A percentile compares a stretch with the other conserved stretches of the same genome.
These are phyloP conservation scores for Miscanthus sacchariflorus DNA, from an alignment of 202 grass and related monocot species.

Conservation along the genomic window DNA sequence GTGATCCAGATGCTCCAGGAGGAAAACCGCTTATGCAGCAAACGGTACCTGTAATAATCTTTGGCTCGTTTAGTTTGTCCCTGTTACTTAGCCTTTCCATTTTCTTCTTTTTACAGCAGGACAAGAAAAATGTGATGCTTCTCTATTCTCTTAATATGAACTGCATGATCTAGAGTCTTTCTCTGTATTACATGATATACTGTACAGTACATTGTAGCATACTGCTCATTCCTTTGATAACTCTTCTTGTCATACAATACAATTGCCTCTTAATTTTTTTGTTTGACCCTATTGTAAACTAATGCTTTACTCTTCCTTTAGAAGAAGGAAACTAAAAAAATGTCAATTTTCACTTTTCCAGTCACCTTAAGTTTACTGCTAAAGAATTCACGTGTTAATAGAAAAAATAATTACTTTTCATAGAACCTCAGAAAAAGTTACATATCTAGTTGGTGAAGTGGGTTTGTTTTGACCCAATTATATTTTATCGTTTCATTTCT, in stretches of 20 bases:
- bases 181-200: constrained; percentile 9
- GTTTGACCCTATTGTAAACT: background rate
- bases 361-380: constrained; percentile 29
- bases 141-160: background rate
- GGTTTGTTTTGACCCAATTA: background rate
- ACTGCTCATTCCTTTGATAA: constrained; percentile 17
- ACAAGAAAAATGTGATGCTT: constrained; percentile 22
- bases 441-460: constrained; percentile 7
- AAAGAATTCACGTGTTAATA: background rate
- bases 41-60: constrained; percentile 53
- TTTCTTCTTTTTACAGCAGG: constrained; percentile 4
- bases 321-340: background rate
- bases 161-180: background rate
- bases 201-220: background rate
- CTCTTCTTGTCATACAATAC: background rate
- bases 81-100: background rate
- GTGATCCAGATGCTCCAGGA: constrained; percentile 84
- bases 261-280: background rate
- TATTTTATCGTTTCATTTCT: background rate
- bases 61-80: constrained; percentile 2
- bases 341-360: background rate
- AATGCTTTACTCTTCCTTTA: background rate
- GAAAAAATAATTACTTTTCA: constrained; percentile 23
- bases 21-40: constrained; percentile 86
- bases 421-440: constrained; percentile 3